These are phyloP conservation scores for Sclerotinia nivalis DNA, from an alignment of 2,329 filamentous ascomycete species.

Conservation along the genomic window DNA sequence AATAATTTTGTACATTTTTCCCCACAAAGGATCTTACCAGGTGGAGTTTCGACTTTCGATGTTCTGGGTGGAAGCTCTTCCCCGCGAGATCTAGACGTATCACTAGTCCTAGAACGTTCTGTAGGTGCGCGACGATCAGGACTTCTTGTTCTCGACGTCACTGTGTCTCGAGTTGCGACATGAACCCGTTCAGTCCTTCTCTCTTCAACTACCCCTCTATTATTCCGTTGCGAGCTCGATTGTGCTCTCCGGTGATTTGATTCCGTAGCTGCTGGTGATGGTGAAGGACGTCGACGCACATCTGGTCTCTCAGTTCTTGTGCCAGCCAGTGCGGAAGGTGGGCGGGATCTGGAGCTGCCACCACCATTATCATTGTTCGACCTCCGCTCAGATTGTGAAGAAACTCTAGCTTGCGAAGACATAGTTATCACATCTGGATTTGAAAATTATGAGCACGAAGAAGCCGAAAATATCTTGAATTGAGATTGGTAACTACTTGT, in stretches of 20 bases:
- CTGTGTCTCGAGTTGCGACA: constrained; percentile 63
- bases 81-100: constrained; percentile 33
- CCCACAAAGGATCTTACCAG: constrained; percentile 45
- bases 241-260: constrained; percentile 57
- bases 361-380: constrained; percentile 38
- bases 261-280: constrained; percentile 31
- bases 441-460: constrained; percentile 21
- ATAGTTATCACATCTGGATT: constrained; percentile 38
- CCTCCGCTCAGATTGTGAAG: constrained; percentile 39
- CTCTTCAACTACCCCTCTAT: constrained; percentile 46
- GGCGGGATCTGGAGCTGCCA: constrained; percentile 38
- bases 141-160: constrained; percentile 60
- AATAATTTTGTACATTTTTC: background rate
- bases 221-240: constrained; percentile 55
- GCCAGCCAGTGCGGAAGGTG: constrained; percentile 33
- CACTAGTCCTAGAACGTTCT: constrained; percentile 32
- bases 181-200: constrained; percentile 58
- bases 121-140: constrained; percentile 46
- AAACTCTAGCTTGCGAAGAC: constrained; percentile 41
- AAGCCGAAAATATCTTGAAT: constrained; percentile 1
- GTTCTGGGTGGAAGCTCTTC: constrained; percentile 39
- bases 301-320: constrained; percentile 33
- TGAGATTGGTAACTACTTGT: constrained; percentile 10
- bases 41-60: constrained; percentile 50
- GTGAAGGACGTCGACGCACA: constrained; percentile 35